A percentile compares a stretch with the other conserved stretches of the same genome.
These are phyloP conservation scores for Leccinum huronense DNA, from an alignment of 1,284 basidiomycete species.

Conservation along the genomic window DNA sequence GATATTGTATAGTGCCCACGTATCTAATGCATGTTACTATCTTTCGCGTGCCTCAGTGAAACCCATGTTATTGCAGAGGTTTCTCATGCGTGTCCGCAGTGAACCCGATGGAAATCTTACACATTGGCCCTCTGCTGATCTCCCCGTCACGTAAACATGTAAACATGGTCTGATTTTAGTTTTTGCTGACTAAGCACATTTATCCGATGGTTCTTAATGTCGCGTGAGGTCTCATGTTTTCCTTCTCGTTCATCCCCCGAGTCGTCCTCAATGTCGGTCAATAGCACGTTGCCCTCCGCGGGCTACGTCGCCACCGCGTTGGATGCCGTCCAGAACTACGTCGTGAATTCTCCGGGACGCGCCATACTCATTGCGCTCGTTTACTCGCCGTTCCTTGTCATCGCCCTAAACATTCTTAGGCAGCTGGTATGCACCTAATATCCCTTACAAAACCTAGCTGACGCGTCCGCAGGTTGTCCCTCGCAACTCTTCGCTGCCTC, in stretches of 20 bases:
- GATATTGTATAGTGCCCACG: too few species aligned
- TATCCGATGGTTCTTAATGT: background rate
- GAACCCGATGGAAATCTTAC: too few species aligned
- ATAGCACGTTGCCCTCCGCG: conserved; percentile 21
- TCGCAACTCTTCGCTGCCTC: conserved; percentile 58
- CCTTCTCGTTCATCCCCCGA: too few species aligned
- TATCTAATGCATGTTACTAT: background rate
- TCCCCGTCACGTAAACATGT: background rate
- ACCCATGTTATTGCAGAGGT: too few species aligned
- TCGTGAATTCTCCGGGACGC: conserved; percentile 27
- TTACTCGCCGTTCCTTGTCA: conserved; percentile 43
- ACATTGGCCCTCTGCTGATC: background rate
- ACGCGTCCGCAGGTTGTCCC: conserved; percentile 46
- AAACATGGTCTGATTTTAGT: conserved; percentile 24
- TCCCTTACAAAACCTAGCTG: conserved; percentile 4
- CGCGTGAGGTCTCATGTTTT: background rate
- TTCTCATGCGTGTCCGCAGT: too few species aligned
- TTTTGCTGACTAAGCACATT: conserved; percentile 22
- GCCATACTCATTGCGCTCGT: conserved; percentile 23
- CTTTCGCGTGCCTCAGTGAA: background rate
- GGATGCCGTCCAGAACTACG: conserved; percentile 20
- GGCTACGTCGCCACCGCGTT: conserved; percentile 29
- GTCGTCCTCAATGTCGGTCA: conserved; percentile 28
- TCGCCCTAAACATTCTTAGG: conserved; percentile 58
- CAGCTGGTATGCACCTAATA: conserved; percentile 51